Percentiles rank a stretch among this genome's conserved stretches.
Evolutionary conservation across 129 eudicot species (phyloP).

Genomic region (Flaveria trinervia): DNA sequence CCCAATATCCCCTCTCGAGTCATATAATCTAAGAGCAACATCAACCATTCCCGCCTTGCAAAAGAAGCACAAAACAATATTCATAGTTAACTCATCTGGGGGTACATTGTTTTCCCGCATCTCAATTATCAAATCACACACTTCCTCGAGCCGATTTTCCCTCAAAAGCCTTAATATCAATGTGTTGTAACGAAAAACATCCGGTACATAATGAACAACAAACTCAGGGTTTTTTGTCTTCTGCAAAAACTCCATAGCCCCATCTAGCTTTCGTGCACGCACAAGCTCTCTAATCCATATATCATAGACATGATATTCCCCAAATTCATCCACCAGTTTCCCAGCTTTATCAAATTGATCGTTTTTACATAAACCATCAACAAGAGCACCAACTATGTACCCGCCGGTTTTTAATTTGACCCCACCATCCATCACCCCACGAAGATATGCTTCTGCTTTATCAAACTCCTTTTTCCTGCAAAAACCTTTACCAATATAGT

Average conservation of each 20-base stretch:
- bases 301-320: constrained; percentile 54
- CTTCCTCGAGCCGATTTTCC: constrained; percentile 66
- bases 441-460: constrained; percentile 59
- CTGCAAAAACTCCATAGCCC: constrained; percentile 67
- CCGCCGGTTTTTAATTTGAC: constrained; percentile 39
- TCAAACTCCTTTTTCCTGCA: constrained; percentile 64
- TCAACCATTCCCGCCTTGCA: constrained; percentile 86
- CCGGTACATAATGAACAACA: constrained; percentile 57
- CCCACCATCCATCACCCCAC: constrained; percentile 40
- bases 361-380: constrained; percentile 60
- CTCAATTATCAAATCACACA: constrained; percentile 72
- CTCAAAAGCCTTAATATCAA: constrained; percentile 59
- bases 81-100: constrained; percentile 77
- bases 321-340: constrained; percentile 61
- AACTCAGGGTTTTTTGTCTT: constrained; percentile 29
- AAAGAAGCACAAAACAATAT: constrained; percentile 62
- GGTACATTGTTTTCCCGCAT: constrained; percentile 60
- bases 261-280: constrained; percentile 56
- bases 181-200: constrained; percentile 59
- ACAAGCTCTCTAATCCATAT: constrained; percentile 76
- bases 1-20: constrained; percentile 63
- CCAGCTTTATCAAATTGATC: constrained; percentile 57
- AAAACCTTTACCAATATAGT: constrained; percentile 59
- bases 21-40: constrained; percentile 59
- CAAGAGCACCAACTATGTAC: constrained; percentile 42